Percentiles rank a stretch among this genome's conserved stretches.
These are phyloP conservation scores for Pyrenophora seminiperda DNA, from an alignment of 2,329 filamentous ascomycete genomes.

Conservation along the genomic window DNA sequence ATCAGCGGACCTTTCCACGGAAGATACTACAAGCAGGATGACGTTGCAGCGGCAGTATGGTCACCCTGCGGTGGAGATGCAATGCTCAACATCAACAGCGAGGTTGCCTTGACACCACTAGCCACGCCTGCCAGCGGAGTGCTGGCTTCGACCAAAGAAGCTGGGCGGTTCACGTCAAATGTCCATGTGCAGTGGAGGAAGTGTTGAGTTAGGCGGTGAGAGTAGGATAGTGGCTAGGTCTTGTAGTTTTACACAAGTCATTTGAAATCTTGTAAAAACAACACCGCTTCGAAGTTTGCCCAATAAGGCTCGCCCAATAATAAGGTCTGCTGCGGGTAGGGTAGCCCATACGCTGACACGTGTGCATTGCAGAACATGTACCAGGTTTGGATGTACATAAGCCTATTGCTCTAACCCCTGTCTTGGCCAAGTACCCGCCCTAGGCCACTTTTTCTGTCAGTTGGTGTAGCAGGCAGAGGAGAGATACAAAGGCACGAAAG, in stretches of 20 bases:
- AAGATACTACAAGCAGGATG: slow-evolving; percentile 55
- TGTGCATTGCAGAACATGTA: too few relatives aligned
- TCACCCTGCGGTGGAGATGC: slow-evolving; percentile 37
- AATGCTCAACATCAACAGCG: slow-evolving; percentile 40
- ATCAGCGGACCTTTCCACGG: slow-evolving; percentile 51
- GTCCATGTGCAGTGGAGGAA: slow-evolving; percentile 44
- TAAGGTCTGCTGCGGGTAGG: too few relatives aligned
- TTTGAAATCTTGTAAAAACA: background rate
- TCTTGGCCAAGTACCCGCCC: too few relatives aligned
- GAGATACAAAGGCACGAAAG: too few relatives aligned
- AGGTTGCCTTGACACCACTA: slow-evolving; percentile 38
- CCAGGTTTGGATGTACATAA: too few relatives aligned
- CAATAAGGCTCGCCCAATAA: too few relatives aligned
- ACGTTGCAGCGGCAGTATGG: slow-evolving; percentile 36
- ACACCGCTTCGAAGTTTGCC: too few relatives aligned
- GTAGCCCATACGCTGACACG: background rate
- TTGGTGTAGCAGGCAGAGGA: too few relatives aligned
- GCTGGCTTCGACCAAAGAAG: slow-evolving; percentile 35
- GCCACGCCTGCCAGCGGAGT: slow-evolving; percentile 27
- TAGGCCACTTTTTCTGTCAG: too few relatives aligned
- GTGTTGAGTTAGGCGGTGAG: slow-evolving; percentile 26
- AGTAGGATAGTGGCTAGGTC: background rate
- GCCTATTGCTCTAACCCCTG: too few relatives aligned
- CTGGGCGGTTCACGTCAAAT: slow-evolving; percentile 30
- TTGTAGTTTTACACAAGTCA: background rate